phyloP scores from a whole-genome alignment of 768 basidiomycete genomes.

The Panus rudis region DNA sequence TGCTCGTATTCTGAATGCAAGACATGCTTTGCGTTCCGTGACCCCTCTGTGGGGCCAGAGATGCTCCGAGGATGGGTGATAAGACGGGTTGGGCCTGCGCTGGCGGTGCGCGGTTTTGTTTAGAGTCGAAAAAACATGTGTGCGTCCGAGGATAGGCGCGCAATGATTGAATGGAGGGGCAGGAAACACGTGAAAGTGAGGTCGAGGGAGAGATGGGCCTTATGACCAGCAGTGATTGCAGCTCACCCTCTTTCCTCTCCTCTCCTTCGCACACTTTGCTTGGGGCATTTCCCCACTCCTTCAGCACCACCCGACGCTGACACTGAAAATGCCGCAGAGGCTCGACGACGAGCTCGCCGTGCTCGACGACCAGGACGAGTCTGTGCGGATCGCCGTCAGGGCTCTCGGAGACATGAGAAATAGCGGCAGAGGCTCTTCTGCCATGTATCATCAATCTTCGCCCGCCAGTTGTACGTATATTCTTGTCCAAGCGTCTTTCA shows the following conservation, averaged over 20 bases:
- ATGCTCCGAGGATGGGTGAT: too few species aligned
- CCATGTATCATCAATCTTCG: slow-evolving; percentile 15
- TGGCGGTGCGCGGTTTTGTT: too few species aligned
- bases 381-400: slow-evolving; percentile 69
- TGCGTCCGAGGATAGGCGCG: neutral
- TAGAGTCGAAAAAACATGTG: too few species aligned
- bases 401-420: slow-evolving; percentile 77
- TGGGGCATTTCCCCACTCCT: too few species aligned
- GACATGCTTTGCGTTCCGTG: too few species aligned
- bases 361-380: slow-evolving; percentile 60
- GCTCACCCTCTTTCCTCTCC: neutral
- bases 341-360: slow-evolving; percentile 12
- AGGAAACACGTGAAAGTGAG: neutral
- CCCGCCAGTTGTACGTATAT: slow-evolving; percentile 20
- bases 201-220: too few species aligned
- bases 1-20: too few species aligned
- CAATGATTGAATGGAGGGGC: neutral
- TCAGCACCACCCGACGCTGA: too few species aligned
- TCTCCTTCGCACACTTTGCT: neutral
- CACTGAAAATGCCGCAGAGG: too few species aligned
- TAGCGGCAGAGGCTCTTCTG: too few species aligned
- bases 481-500: neutral
- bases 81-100: too few species aligned
- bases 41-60: too few species aligned
- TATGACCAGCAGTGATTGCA: neutral